Percentiles rank a stretch among this genome's conserved stretches.
phyloP scores from a whole-genome alignment of 495 filamentous ascomycete genomes.

The Aspergillus sparsus region DNA sequence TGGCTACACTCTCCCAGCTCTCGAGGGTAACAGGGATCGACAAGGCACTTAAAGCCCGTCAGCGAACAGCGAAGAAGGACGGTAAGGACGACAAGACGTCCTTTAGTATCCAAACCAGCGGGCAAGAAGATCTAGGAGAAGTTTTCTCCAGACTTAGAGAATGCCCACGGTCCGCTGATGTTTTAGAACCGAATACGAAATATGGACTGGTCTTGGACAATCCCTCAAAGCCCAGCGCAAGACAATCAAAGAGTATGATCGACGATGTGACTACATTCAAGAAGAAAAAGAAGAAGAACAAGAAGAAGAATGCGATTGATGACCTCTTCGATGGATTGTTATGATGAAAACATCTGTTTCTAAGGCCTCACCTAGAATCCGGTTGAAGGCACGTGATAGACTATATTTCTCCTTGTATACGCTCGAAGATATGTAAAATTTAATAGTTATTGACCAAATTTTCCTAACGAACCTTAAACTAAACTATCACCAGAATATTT shows the following conservation, averaged over 20 bases:
- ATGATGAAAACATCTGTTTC: constrained; percentile 23
- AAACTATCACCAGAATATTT: constrained; percentile 27
- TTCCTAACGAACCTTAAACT: neutral
- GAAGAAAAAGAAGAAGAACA: constrained; percentile 44
- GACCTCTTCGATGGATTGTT: constrained; percentile 59
- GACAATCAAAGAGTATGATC: constrained; percentile 19
- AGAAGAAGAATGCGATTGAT: constrained; percentile 61
- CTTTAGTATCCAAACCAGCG: neutral
- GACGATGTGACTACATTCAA: constrained; percentile 3
- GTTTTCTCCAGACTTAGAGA: constrained; percentile 27
- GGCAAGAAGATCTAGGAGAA: constrained; percentile 39
- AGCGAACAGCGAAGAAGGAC: neutral
- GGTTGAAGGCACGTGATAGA: neutral
- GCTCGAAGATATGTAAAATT: constrained; percentile 5
- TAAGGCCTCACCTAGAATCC: neutral
- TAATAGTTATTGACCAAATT: neutral
- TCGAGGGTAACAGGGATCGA: constrained; percentile 44
- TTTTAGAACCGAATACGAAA: neutral
- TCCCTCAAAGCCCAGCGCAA: neutral
- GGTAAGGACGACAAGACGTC: neutral
- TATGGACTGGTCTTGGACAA: neutral
- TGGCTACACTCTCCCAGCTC: constrained; percentile 65
- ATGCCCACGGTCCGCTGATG: neutral
- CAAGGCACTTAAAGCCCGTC: constrained; percentile 22
- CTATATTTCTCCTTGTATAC: neutral